These are phyloP conservation scores for Salix purpurea DNA, from an alignment of 345 rosid genomes.

Conservation along the genomic window DNA sequence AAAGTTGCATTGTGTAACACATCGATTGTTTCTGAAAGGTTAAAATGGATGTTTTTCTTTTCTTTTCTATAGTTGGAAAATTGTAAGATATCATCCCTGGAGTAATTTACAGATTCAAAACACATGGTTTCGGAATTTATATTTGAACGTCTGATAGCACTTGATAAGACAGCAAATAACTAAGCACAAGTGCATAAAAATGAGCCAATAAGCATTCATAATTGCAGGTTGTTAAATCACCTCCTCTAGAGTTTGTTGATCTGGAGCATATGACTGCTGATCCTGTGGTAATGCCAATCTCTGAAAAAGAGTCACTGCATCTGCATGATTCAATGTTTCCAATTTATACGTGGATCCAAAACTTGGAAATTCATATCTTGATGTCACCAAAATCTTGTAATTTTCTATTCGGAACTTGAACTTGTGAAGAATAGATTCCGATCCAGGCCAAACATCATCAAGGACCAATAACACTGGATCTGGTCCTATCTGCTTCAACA, in stretches of 20 bases:
- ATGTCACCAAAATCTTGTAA: slow-evolving; percentile 28
- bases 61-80: neutral
- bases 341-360: slow-evolving; percentile 19
- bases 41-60: neutral
- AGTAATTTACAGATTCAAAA: neutral
- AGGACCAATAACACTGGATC: slow-evolving; percentile 24
- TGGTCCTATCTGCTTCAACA: slow-evolving; percentile 5
- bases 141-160: too few species aligned
- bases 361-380: slow-evolving; percentile 20
- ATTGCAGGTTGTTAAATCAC: slow-evolving; percentile 1
- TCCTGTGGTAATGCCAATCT: slow-evolving; percentile 7
- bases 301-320: slow-evolving; percentile 24
- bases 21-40: neutral
- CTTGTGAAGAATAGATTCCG: slow-evolving; percentile 18
- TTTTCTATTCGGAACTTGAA: slow-evolving; percentile 13
- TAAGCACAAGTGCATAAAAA: neutral
- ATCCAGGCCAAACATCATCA: slow-evolving; percentile 30
- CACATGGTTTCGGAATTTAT: neutral
- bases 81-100: neutral
- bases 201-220: neutral
- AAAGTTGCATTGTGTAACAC: neutral
- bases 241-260: slow-evolving; percentile 9
- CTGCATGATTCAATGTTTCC: slow-evolving; percentile 7
- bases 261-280: slow-evolving; percentile 7
- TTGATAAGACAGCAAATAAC: too few species aligned